Percentiles rank a stretch among this genome's conserved stretches.
Conservation (phyloP, 306 rosid species). For the Gillenia trifoliata region DNA sequence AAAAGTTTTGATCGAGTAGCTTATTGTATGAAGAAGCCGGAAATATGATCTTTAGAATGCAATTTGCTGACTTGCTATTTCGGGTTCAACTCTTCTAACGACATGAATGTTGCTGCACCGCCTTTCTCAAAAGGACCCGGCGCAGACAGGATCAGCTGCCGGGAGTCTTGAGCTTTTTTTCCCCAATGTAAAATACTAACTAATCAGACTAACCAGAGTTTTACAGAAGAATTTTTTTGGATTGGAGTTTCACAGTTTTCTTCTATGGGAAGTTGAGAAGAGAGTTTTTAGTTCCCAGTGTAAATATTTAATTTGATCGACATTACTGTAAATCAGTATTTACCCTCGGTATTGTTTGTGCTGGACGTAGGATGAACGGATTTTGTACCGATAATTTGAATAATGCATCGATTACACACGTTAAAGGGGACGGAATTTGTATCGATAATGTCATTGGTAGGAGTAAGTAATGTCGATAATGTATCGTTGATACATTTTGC, state of each 20-base stretch:
- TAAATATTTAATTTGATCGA: not conserved
- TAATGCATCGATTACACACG: too few species aligned
- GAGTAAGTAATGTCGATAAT: too few species aligned
- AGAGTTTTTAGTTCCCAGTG: not conserved
- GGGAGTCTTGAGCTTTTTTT: not conserved
- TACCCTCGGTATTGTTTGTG: not conserved
- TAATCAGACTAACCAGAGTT: constrained; percentile 1
- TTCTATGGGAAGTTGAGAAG: not conserved
- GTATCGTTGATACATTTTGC: too few species aligned
- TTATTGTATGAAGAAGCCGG: not conserved
- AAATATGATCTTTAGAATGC: not conserved
- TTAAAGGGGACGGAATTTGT: too few species aligned
- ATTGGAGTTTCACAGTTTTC: not conserved
- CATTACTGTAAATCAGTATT: not conserved
- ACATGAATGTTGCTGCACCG: not conserved
- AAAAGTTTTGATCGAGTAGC: not conserved
- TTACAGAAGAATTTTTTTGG: not conserved
- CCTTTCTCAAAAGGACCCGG: not conserved
- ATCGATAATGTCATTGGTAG: too few species aligned
- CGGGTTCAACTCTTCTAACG: not conserved
- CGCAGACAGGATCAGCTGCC: not conserved
- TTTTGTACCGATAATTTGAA: too few species aligned
- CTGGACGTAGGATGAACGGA: too few species aligned
- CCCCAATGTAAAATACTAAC: constrained; percentile 1
- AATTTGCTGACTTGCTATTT: not conserved